Base-by-base conservation (phyloP, 192 early-diverging fungal species). In the Podochytrium sp. region DNA sequence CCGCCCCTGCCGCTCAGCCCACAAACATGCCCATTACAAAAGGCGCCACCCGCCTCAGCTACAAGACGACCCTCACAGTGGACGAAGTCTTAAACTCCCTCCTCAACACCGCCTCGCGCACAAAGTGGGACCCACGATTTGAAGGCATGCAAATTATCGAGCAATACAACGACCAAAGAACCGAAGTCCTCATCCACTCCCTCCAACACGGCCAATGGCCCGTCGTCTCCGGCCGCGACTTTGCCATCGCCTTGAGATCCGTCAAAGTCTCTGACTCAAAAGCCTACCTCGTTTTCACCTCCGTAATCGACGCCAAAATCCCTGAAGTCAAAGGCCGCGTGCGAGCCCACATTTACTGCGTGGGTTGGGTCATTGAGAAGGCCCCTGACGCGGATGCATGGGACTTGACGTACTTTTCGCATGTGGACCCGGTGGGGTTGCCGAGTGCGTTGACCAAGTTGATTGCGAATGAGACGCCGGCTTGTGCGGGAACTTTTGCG, bases 361-460 rank as follows among this genome's bases (percentile, higher is more conserved):
- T 51, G 0, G 69, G 69, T 10, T 71, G 69, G 69, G 49, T 71
- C 25, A 23, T 71, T 47, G 69, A 71, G 10, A 71, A 71, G 69
- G 10, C 32, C 4, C 38, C 18, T 1, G 63, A 43, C 10, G 59
- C n/a, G 16, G 27, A 52, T n/a, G 56, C 56, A 1, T 71, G 53
- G 55, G 12, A 34, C 14, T 7, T 71, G 14, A 71, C 69, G 20
- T 71, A 71, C 40, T 51, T 71, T 30, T 57, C 53, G 7, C 69
- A 71, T 39, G 35, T 59, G 35, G 49, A 71, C 40, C 67, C 67
- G 0, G n/a, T 37, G 47, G 34, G 40, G 16, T 37, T 69, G 51
- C 67, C 67, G 7, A 16, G 7, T 25, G 37, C 67, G 12, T 35
- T 69, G 49, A 6, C 37, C 25, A 27, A 20, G 7, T n/a, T 69